A percentile compares a stretch with the other conserved stretches of the same genome.
phyloP scores from a whole-genome alignment of 352 stramenopile species.

The Elongisporangium undulatum region DNA sequence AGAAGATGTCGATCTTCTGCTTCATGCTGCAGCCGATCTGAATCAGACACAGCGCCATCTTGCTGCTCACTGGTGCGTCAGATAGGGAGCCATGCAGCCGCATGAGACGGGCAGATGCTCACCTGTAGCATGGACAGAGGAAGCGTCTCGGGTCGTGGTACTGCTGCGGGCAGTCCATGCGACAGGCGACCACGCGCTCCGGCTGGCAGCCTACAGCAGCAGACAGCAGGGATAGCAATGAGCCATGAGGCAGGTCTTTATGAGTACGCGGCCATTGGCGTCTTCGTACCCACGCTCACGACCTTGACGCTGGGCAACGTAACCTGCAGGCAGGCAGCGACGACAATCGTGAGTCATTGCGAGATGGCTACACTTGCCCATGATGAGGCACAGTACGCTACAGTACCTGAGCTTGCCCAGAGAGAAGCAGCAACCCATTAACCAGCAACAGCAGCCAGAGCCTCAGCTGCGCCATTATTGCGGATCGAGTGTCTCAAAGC shows the following conservation, averaged over 20 bases:
- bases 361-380: background rate
- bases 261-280: background rate
- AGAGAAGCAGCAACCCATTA: slow-evolving; percentile 2
- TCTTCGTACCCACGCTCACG: slow-evolving; percentile 4
- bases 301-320: slow-evolving; percentile 6
- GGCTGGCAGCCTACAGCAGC: slow-evolving; percentile 40
- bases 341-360: too few species aligned
- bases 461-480: slow-evolving; percentile 18
- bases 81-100: slow-evolving; percentile 5
- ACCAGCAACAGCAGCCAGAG: slow-evolving; percentile 16
- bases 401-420: background rate
- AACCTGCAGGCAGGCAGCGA: slow-evolving; percentile 4
- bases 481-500: slow-evolving; percentile 1
- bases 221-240: too few species aligned
- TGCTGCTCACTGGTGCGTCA: slow-evolving; percentile 22
- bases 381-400: too few species aligned
- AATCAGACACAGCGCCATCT: slow-evolving; percentile 59
- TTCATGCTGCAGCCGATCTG: slow-evolving; percentile 56
- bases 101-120: background rate
- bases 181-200: slow-evolving; percentile 43
- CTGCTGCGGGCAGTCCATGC: slow-evolving; percentile 39
- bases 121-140: slow-evolving; percentile 76
- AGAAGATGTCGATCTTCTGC: slow-evolving; percentile 57
- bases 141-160: slow-evolving; percentile 55
- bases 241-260: background rate